Base-by-base conservation (phyloP, 345 rosid genomes). In the thale cress (Arabidopsis thaliana) region DNA sequence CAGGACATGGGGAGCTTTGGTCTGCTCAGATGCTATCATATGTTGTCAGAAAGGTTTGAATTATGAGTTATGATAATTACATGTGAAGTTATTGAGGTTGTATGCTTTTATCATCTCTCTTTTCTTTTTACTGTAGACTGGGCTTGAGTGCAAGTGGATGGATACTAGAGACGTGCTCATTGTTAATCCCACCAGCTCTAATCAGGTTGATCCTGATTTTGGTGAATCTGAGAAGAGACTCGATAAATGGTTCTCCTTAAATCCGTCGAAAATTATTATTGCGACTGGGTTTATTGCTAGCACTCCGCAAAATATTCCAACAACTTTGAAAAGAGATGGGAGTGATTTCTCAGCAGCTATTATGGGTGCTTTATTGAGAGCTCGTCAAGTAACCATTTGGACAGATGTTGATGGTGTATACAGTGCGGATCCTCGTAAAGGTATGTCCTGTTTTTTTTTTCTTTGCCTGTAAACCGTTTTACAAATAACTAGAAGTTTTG, bases 261-360 rank as follows among this genome's bases (percentile, higher is more conserved):
- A 83, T 79, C 88, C 90, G 51, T 83, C 87, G 3, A 83, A 85
- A 80, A 86, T 86, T 41, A 82, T 93, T 53, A 79, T 96, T 78
- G 98, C 98, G 2, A 89, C 99, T 64, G 99, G 99, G 72, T 96
- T 96, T 85, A 96, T 96, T 65, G 99, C 99, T 69, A 96, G 98
- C 74, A 93, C 99, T 14, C 93, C 93, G 14, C 84, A 91, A 67
- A 93, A 88, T 58, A 93, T 96, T 78, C 99, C 99, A 45, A 93
- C 98, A 65, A 96, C 99, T 65, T 79, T 96, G 83, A 96, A 96
- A 85, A 84, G 99, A 80, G 99, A 96, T 80, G 99, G 99, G 60
- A 96, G 99, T 81, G 99, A 96, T 80, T 96, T 96, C 80, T 96
- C 97, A 13, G 99, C 99, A 11, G 98, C 99, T 46, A 93, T 96